A percentile compares a stretch with the other conserved stretches of the same genome.
Conservation (phyloP, 768 basidiomycete species). For the Suillus spraguei region DNA sequence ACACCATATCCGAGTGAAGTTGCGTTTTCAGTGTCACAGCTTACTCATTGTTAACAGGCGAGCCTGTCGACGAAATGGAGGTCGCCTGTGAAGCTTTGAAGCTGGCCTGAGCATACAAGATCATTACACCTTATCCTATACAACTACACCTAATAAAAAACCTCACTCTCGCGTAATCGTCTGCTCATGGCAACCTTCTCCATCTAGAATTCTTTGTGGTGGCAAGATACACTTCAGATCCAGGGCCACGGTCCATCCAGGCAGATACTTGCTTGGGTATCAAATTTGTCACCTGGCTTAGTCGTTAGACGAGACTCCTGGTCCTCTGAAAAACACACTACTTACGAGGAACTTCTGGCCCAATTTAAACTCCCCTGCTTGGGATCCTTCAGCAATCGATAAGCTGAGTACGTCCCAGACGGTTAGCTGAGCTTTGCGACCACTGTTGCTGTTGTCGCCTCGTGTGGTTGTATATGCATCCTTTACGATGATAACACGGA, state of each 20-base stretch:
- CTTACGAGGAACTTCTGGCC: constrained; percentile 73
- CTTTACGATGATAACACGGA: constrained; percentile 70
- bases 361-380: constrained; percentile 51
- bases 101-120: background rate
- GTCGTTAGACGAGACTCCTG: background rate
- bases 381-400: constrained; percentile 50
- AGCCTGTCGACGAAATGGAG: background rate
- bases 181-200: constrained; percentile 38
- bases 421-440: constrained; percentile 74
- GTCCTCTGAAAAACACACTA: constrained; percentile 3
- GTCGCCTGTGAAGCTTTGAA: background rate
- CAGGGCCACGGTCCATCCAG: constrained; percentile 67
- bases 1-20: background rate
- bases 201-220: constrained; percentile 69
- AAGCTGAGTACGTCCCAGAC: constrained; percentile 77
- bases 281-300: constrained; percentile 57
- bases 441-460: constrained; percentile 50
- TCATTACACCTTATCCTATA: background rate
- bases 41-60: background rate
- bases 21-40: background rate
- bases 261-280: constrained; percentile 65
- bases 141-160: background rate
- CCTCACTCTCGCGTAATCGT: background rate
- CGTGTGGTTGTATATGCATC: constrained; percentile 53
- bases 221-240: constrained; percentile 70